Base-by-base conservation (phyloP, 163 green algal genomes). In the Volvox carteri region DNA sequence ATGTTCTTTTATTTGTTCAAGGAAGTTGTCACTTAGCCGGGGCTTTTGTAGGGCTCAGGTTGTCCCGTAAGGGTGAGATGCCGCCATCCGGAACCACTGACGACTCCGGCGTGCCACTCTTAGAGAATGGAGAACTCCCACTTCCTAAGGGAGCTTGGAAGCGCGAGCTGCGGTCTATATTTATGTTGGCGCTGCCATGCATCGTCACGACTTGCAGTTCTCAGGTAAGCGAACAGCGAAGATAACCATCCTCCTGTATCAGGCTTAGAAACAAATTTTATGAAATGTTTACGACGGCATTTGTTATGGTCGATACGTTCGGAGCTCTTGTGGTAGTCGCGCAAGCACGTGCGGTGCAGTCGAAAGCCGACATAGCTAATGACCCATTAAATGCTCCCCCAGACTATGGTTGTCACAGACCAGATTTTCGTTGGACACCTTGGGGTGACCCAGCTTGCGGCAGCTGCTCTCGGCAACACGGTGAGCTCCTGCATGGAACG, bases 351-450 rank as follows among this genome's bases (percentile, higher is more conserved):
- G 67, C 67, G 25, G 28, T 30, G 2, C 54, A 23, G 28, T 65
- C 54, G 54, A 65, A 65, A 65, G 28, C 28, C 54, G 54, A 65
- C 25, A 65, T 65, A 5, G 54, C 54, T 65, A 65, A n/a, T n/a
- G n/a, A 30, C 54, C 54, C 5, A 4, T 65, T 19, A 65, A 30
- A 41, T 73, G n/a, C 39, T 33, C 7, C 18, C n/a, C 54, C 90
- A 95, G 72, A 88, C 90, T 7, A 92, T 94, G 83, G 92, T 93
- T 2, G 75, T 95, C 3, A 95, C 90, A 3, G 90, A 90, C n/a
- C 92, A 95, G 81, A 80, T 93, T n/a, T 94, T 95, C 30, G 91
- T 94, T 28, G 94, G 94, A 0, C 91, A 93, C 85, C 74, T 96
- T 21, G 94, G 94, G 11, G 90, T 92, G 6, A 84, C 89, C 4